These are phyloP conservation scores for Penicillium glabrum DNA, from an alignment of 2,329 filamentous ascomycete species.

Conservation along the genomic window DNA sequence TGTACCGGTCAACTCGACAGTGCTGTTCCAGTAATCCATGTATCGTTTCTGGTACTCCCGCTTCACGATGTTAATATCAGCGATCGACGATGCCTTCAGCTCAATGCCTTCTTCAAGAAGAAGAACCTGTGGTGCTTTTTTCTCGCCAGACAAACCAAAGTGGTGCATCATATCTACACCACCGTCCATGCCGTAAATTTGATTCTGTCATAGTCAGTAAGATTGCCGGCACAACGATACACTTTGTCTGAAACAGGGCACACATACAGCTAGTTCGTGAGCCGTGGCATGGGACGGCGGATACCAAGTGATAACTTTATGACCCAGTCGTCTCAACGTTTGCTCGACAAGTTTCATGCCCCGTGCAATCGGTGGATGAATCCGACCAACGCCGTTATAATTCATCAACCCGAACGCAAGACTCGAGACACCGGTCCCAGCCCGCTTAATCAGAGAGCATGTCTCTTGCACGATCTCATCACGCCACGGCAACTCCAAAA, in stretches of 20 bases:
- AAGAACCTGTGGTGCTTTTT: conserved; percentile 46
- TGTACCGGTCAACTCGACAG: conserved; percentile 49
- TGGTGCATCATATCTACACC: conserved; percentile 52
- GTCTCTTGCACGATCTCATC: conserved; percentile 42
- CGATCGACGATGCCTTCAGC: conserved; percentile 44
- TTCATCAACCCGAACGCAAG: conserved; percentile 58
- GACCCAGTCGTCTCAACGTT: conserved; percentile 53
- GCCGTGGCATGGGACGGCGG: conserved; percentile 52
- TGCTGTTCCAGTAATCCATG: conserved; percentile 65
- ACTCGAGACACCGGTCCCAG: conserved; percentile 29
- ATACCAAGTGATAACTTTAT: conserved; percentile 60
- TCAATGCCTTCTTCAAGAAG: conserved; percentile 31
- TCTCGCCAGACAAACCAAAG: conserved; percentile 58
- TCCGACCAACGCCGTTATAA: conserved; percentile 51
- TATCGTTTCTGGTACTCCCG: conserved; percentile 59
- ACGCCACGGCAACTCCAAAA: conserved; percentile 66
- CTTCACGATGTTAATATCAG: conserved; percentile 53
- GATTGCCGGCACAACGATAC: not conserved
- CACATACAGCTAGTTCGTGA: conserved; percentile 36
- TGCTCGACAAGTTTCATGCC: conserved; percentile 54
- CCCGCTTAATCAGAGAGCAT: conserved; percentile 40
- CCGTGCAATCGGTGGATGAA: conserved; percentile 59
- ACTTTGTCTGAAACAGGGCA: not conserved
- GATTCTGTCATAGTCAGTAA: conserved; percentile 20
- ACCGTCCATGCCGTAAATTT: conserved; percentile 43